These are phyloP conservation scores for Trifolium pratense DNA, from an alignment of 306 rosid genomes.

Conservation along the genomic window DNA sequence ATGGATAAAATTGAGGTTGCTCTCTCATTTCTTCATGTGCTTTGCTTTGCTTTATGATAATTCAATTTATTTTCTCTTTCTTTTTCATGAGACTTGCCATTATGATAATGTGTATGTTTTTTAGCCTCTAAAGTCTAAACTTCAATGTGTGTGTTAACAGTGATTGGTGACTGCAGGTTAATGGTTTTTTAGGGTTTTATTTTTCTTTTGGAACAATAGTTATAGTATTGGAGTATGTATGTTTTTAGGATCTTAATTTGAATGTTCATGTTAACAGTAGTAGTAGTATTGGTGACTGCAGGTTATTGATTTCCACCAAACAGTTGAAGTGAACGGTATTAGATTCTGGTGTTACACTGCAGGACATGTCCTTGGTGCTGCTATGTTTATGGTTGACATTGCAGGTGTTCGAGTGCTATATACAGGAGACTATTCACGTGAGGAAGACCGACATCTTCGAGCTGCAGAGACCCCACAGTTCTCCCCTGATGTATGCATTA, in stretches of 20 bases:
- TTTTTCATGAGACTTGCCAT: neutral
- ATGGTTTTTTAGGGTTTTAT: no score
- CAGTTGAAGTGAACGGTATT: slow-evolving; percentile 87
- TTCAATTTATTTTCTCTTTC: neutral
- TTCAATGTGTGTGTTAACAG: no score
- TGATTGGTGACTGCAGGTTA: no score
- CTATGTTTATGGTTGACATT: slow-evolving; percentile 99
- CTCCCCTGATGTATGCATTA: slow-evolving; percentile 94
- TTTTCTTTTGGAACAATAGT: no score
- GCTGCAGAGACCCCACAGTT: slow-evolving; percentile 97
- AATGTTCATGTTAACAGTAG: neutral
- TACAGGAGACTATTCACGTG: slow-evolving; percentile 98
- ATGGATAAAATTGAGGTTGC: slow-evolving; percentile 95
- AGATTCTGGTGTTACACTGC: slow-evolving; percentile 99
- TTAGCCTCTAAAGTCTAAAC: neutral
- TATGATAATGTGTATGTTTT: neutral
- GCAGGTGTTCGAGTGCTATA: slow-evolving; percentile 92
- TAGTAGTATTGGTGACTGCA: slow-evolving; percentile 43
- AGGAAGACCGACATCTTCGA: slow-evolving; percentile 93
- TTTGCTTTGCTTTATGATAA: neutral
- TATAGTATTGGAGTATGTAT: neutral
- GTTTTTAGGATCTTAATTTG: neutral
- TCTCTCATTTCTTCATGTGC: neutral
- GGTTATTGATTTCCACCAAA: slow-evolving; percentile 99
- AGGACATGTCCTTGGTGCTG: slow-evolving; percentile 99